Percentiles rank a stretch among this genome's conserved stretches.
Evolutionary conservation across 2,329 filamentous ascomycete species (phyloP).

Genomic region (Pseudogymnoascus sp.): DNA sequence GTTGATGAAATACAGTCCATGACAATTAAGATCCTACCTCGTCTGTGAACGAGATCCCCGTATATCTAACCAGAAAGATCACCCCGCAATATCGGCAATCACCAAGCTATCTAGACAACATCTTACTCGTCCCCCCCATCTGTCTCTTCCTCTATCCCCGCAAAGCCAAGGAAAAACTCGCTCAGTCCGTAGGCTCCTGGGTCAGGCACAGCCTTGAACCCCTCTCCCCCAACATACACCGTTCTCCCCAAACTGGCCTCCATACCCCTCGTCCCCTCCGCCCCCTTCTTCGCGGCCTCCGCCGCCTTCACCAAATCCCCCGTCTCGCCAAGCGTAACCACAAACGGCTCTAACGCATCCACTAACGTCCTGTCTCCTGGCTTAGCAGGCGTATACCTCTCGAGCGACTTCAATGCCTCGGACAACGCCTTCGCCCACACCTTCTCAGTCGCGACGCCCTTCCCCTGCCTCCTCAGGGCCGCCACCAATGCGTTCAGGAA

Average conservation of each 20-base stretch:
- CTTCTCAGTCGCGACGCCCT: constrained; percentile 32
- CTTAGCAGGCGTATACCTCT: constrained; percentile 79
- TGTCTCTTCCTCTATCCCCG: constrained; percentile 30
- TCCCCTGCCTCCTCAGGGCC: constrained; percentile 26
- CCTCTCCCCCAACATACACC: constrained; percentile 72
- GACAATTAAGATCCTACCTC: constrained; percentile 1
- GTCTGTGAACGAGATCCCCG: not conserved
- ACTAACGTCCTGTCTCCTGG: constrained; percentile 85
- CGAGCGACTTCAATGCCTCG: constrained; percentile 61
- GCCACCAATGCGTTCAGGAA: constrained; percentile 63
- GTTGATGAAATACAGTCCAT: constrained; percentile 19
- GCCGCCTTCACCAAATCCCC: constrained; percentile 65
- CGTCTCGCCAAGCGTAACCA: constrained; percentile 58
- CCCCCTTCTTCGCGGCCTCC: constrained; percentile 63
- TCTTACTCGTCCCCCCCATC: constrained; percentile 11
- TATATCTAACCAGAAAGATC: constrained; percentile 6
- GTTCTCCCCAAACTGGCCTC: constrained; percentile 75
- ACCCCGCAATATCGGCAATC: constrained; percentile 3
- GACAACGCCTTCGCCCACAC: constrained; percentile 57
- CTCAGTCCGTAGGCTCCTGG: constrained; percentile 70
- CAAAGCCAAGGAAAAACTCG: constrained; percentile 73
- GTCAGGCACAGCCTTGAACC: constrained; percentile 65
- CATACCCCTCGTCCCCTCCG: constrained; percentile 86
- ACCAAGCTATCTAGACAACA: not conserved
- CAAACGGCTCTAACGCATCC: constrained; percentile 83